A percentile compares a stretch with the other conserved stretches of the same genome.
Conservation (phyloP, 139 green algal species). For the Medakamo hakoo region DNA sequence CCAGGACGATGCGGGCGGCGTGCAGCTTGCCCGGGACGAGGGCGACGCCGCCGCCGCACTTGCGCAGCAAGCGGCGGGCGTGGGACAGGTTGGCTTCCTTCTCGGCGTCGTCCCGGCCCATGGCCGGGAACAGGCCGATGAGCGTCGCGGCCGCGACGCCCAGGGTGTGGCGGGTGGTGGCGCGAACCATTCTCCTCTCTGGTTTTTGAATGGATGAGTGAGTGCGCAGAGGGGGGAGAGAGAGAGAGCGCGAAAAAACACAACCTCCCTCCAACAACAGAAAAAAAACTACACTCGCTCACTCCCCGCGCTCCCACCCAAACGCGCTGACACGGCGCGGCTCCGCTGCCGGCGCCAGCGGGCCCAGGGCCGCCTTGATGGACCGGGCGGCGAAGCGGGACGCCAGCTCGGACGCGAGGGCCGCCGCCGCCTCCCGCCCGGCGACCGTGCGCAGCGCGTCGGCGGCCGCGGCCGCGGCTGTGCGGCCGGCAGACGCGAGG, state of each 20-base stretch:
- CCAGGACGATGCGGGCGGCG: too few relatives aligned
- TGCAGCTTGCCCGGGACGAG: too few relatives aligned
- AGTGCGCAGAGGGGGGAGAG: too few relatives aligned
- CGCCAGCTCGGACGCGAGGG: conserved; percentile 36
- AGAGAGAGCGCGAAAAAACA: neutral
- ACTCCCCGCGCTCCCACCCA: neutral
- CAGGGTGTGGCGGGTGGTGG: too few relatives aligned
- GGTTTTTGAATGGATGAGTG: too few relatives aligned
- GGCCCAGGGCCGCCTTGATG: conserved; percentile 50
- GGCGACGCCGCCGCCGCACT: too few relatives aligned
- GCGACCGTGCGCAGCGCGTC: conserved; percentile 31
- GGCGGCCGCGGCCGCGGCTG: conserved; percentile 21
- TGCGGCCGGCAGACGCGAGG: neutral
- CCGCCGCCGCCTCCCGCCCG: conserved; percentile 32
- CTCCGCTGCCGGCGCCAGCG: conserved; percentile 1
- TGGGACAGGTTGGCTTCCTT: too few relatives aligned
- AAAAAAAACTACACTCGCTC: neutral
- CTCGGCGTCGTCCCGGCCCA: too few relatives aligned
- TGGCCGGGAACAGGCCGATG: too few relatives aligned
- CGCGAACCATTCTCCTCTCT: too few relatives aligned
- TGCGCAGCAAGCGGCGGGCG: too few relatives aligned
- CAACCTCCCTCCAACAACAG: neutral
- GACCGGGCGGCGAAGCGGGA: conserved; percentile 42
- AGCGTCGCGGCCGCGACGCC: too few relatives aligned
- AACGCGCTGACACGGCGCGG: conserved; percentile 1